These are phyloP conservation scores for Penicillium sp. DNA, from an alignment of 2,329 filamentous ascomycete species.

Conservation along the genomic window DNA sequence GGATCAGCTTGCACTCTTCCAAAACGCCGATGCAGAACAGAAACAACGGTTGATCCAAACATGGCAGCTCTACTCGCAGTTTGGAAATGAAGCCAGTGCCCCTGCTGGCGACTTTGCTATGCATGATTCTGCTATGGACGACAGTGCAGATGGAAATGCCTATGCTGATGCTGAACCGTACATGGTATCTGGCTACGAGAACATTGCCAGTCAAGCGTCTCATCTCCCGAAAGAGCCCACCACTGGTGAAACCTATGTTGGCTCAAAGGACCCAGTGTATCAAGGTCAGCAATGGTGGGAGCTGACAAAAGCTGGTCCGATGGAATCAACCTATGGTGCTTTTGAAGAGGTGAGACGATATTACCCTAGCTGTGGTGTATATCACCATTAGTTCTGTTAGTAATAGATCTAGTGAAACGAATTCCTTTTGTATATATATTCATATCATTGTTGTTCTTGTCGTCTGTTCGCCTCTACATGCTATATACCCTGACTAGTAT, in stretches of 20 bases:
- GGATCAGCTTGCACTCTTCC: slow-evolving; percentile 76
- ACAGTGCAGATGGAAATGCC: slow-evolving; percentile 27
- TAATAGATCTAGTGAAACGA: background rate
- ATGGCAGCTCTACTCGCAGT: slow-evolving; percentile 72
- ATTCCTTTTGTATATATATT: background rate
- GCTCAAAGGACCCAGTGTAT: slow-evolving; percentile 45
- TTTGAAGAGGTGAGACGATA: slow-evolving; percentile 36
- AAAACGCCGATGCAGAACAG: slow-evolving; percentile 70
- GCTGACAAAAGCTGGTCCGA: slow-evolving; percentile 26
- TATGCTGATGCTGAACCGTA: slow-evolving; percentile 75
- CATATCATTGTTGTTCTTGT: background rate
- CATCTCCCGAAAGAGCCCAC: slow-evolving; percentile 34
- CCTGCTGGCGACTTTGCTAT: slow-evolving; percentile 9
- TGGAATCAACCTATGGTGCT: slow-evolving; percentile 43
- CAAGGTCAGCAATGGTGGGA: slow-evolving; percentile 43
- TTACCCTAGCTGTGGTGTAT: slow-evolving; percentile 21
- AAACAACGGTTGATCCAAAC: slow-evolving; percentile 75
- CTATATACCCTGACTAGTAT: background rate
- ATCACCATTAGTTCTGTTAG: background rate
- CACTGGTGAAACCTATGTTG: slow-evolving; percentile 35
- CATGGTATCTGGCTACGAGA: slow-evolving; percentile 78
- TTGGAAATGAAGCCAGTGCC: background rate
- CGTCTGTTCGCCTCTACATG: background rate
- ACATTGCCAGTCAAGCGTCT: slow-evolving; percentile 64
- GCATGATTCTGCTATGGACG: slow-evolving; percentile 26